phyloP scores from a whole-genome alignment of 306 rosid genomes.

The Abrus precatorius region DNA sequence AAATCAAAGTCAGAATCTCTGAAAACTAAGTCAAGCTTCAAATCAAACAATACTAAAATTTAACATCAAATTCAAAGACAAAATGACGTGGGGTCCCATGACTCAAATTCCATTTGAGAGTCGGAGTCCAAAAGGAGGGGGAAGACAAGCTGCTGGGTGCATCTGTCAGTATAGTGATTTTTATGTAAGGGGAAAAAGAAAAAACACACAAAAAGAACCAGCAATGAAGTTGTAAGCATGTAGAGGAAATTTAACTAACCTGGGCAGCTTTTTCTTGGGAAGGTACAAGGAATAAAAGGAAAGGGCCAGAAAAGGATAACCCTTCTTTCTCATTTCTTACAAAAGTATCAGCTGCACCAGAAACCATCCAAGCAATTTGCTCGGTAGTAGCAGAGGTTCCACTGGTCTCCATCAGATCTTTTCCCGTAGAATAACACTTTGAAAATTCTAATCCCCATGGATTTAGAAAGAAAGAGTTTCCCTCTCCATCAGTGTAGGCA shows the following conservation, averaged over 20 bases:
- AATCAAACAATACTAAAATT: conserved; percentile 27
- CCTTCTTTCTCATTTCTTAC: conserved; percentile 87
- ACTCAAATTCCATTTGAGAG: conserved; percentile 14
- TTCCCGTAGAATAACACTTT: conserved; percentile 73
- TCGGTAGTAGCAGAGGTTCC: conserved; percentile 71
- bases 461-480: conserved; percentile 64
- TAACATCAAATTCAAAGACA: conserved; percentile 1
- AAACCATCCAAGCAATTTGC: conserved; percentile 90
- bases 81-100: neutral
- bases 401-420: conserved; percentile 79
- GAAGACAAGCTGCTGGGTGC: neutral
- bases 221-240: conserved; percentile 29
- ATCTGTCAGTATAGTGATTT: neutral
- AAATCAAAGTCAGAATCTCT: conserved; percentile 12
- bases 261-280: conserved; percentile 79
- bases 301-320: conserved; percentile 68
- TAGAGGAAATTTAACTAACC: conserved; percentile 55
- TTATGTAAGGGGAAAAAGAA: neutral
- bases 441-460: conserved; percentile 93
- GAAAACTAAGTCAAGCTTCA: conserved; percentile 11
- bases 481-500: conserved; percentile 63
- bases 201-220: neutral
- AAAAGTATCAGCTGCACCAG: conserved; percentile 79
- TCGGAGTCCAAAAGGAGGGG: neutral
- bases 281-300: conserved; percentile 86